Evolutionary conservation across 495 filamentous ascomycete genomes (phyloP), one percentile per base, ranked within the genome.

Genomic region (Aspergillus kassunensis): DNA sequence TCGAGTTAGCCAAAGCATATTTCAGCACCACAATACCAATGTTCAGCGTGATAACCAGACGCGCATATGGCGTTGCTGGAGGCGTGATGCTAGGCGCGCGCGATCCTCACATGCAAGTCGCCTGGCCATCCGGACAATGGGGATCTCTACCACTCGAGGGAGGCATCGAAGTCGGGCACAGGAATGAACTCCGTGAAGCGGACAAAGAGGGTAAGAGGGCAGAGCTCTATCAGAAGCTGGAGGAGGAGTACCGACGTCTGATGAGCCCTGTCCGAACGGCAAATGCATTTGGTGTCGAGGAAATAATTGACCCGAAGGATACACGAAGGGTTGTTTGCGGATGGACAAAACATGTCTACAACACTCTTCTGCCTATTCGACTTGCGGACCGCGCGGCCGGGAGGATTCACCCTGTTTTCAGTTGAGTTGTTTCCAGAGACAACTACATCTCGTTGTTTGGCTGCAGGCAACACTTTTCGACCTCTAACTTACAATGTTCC

Each of bases 251-350:
- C 58, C 55, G 69, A 25, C 64, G 77, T 12, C 51, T 84, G 50
- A 85, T 84, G 80, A 85, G 83, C 51, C 82, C 82, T 0, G 79
- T 84, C 30, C 66, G 80, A 15, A 84, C 81, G 33, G 82, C 82
- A 10, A 83, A 83, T 67, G 74, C 79, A 6, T 85, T 85, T 60
- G 80, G 81, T 0, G 69, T 83, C 1, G 82, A 85, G 62, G 80
- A 85, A 60, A 82, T 84, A 19, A 79, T 84, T 50, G 82, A 84
- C 60, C 82, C 82, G 12, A 77, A 74, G 35, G 65, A 74, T 45
- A 85, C 80, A 13, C 63, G 82, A n/a, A 43, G 61, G 45, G 61
- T 83, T 19, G 78, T 78, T 34, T 73, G 68, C 43, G 67, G 72
- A 24, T 84, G 81, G 82, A 67, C 73, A 8, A 55, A 51, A 18